These are phyloP conservation scores for Gleditsia sinensis DNA, from an alignment of 306 rosid genomes.

Conservation along the genomic window DNA sequence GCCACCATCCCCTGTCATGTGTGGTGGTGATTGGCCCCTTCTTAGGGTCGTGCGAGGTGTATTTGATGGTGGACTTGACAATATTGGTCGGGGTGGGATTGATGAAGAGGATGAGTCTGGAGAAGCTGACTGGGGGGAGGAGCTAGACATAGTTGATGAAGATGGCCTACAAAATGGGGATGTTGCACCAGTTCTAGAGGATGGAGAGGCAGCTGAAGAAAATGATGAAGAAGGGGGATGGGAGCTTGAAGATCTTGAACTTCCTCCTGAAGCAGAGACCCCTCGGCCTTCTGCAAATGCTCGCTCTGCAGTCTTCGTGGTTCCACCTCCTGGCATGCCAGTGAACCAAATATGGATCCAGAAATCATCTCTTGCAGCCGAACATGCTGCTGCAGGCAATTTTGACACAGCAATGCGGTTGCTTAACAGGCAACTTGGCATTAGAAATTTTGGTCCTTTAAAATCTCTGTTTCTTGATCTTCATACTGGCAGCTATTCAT, in stretches of 20 bases:
- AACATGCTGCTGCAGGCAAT: slow-evolving; percentile 96
- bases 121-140: slow-evolving; percentile 81
- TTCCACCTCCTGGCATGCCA: slow-evolving; percentile 94
- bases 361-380: slow-evolving; percentile 92
- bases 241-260: slow-evolving; percentile 93
- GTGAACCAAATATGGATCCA: slow-evolving; percentile 93
- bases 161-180: slow-evolving; percentile 77
- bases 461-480: slow-evolving; percentile 82
- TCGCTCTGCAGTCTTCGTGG: slow-evolving; percentile 64
- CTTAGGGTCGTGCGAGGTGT: slow-evolving; percentile 86
- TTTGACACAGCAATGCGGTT: slow-evolving; percentile 95
- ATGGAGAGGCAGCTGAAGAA: slow-evolving; percentile 67
- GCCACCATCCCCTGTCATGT: slow-evolving; percentile 75
- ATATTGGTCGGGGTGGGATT: slow-evolving; percentile 43
- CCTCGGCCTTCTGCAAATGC: slow-evolving; percentile 66
- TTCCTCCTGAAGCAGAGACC: slow-evolving; percentile 84
- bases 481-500: slow-evolving; percentile 76
- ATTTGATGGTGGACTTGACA: slow-evolving; percentile 83
- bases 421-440: slow-evolving; percentile 89
- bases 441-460: slow-evolving; percentile 75
- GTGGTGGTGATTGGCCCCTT: slow-evolving; percentile 94
- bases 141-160: slow-evolving; percentile 67
- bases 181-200: slow-evolving; percentile 58
- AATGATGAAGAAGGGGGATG: slow-evolving; percentile 89
- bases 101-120: slow-evolving; percentile 78